Conservation (phyloP, 768 basidiomycete genomes). For the Kockovaella imperatae region DNA sequence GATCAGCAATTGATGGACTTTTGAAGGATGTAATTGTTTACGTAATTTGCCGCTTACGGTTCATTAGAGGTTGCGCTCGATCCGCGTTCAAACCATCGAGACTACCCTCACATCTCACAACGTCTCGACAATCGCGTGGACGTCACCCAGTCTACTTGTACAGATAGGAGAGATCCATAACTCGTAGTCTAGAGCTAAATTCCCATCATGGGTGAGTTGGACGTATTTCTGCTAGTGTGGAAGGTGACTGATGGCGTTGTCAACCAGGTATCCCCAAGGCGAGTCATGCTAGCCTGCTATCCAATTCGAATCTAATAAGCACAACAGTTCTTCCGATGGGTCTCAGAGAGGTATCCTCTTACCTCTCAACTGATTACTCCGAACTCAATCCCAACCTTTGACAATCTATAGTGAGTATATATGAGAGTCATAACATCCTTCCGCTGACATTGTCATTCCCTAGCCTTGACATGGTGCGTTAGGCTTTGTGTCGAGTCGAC, state of each 20-base stretch:
- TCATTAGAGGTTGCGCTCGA: too few relatives aligned
- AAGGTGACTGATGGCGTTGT: neutral
- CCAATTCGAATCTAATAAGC: neutral
- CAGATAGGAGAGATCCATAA: too few relatives aligned
- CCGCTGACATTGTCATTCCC: constrained; percentile 3
- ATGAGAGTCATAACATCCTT: too few relatives aligned
- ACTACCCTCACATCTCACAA: too few relatives aligned
- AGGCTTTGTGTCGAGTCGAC: neutral
- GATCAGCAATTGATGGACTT: too few relatives aligned
- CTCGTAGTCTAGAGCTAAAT: neutral
- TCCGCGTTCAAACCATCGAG: too few relatives aligned
- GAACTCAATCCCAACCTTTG: constrained; percentile 98
- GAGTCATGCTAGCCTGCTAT: constrained; percentile 4
- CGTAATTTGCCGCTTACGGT: too few relatives aligned
- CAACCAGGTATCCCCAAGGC: constrained; percentile 52
- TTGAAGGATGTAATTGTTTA: too few relatives aligned
- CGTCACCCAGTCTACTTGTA: too few relatives aligned
- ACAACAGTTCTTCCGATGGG: constrained; percentile 85
- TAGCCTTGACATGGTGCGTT: constrained; percentile 17
- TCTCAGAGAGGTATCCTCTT: constrained; percentile 96
- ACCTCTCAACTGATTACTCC: constrained; percentile 96
- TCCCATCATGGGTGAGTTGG: constrained; percentile 17
- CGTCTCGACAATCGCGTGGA: too few relatives aligned
- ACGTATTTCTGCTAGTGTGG: neutral
- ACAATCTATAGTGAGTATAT: constrained; percentile 44